phyloP scores from a whole-genome alignment of 164 flowering plant species.

The Chloranthus sessilifolius region DNA sequence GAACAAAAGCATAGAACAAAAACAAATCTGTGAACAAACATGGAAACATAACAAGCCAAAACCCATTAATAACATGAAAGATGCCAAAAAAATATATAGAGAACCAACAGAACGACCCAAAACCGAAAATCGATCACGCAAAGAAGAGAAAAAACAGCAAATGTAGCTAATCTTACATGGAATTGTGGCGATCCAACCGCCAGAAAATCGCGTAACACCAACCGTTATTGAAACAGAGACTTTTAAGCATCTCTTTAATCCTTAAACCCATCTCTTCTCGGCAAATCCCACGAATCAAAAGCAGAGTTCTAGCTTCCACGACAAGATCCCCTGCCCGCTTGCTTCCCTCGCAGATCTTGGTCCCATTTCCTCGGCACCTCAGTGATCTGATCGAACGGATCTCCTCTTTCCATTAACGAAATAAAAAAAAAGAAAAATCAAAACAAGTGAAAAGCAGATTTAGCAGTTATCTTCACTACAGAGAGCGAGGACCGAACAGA shows the following conservation, averaged over 20 bases:
- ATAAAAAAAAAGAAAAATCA: too few relatives aligned
- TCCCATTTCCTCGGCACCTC: slow-evolving; percentile 9
- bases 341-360: slow-evolving; percentile 16
- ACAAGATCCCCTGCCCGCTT: slow-evolving; percentile 26
- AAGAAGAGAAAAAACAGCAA: neutral
- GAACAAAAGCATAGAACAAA: too few relatives aligned
- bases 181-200: slow-evolving; percentile 51
- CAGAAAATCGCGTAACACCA: slow-evolving; percentile 82
- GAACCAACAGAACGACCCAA: too few relatives aligned
- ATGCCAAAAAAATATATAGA: too few relatives aligned
- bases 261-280: slow-evolving; percentile 21
- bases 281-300: slow-evolving; percentile 1
- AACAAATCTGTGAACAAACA: too few relatives aligned
- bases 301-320: slow-evolving; percentile 16
- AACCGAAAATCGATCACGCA: neutral
- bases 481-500: too few relatives aligned
- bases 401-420: slow-evolving; percentile 17
- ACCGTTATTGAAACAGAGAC: slow-evolving; percentile 52
- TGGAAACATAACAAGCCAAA: too few relatives aligned
- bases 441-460: too few relatives aligned
- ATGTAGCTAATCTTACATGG: slow-evolving; percentile 43
- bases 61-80: too few relatives aligned
- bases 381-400: slow-evolving; percentile 6
- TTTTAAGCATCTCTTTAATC: slow-evolving; percentile 39
- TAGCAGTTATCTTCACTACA: too few relatives aligned